Percentiles rank a stretch among this genome's conserved stretches.
Conservation (phyloP, 106 monocot genomes). For the Dactylorhiza incarnata region DNA sequence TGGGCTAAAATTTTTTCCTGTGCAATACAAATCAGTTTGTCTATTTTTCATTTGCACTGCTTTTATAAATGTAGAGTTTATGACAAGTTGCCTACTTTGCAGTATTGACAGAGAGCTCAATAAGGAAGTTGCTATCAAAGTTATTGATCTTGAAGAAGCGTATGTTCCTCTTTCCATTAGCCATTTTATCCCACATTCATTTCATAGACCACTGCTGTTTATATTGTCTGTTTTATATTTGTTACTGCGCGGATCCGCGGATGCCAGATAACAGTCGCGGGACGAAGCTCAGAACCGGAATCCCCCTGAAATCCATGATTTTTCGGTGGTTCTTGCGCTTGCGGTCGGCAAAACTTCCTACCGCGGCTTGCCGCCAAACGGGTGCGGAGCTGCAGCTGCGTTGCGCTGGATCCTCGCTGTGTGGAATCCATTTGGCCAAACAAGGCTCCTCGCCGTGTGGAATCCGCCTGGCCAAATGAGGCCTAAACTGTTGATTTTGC, state of each 20-base stretch:
- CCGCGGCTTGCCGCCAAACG: too few relatives aligned
- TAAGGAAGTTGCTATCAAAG: conserved; percentile 96
- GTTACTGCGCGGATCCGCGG: background rate
- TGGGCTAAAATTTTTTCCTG: background rate
- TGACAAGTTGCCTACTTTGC: conserved; percentile 15
- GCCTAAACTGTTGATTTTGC: background rate
- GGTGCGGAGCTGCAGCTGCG: too few relatives aligned
- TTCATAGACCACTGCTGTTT: background rate
- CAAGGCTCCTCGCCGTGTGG: too few relatives aligned
- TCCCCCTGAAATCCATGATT: too few relatives aligned
- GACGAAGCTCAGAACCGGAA: too few relatives aligned
- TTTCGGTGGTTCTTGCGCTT: too few relatives aligned
- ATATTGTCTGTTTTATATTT: background rate
- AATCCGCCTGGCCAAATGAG: too few relatives aligned
- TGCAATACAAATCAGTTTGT: background rate
- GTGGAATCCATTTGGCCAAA: too few relatives aligned
- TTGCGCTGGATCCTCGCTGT: too few relatives aligned
- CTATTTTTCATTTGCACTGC: background rate
- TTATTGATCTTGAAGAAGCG: conserved; percentile 99
- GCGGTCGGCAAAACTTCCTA: too few relatives aligned
- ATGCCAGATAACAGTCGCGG: too few relatives aligned
- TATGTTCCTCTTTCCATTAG: conserved; percentile 29
- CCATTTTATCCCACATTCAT: background rate
- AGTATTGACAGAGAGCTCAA: conserved; percentile 92
- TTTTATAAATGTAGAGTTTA: conserved; percentile 1